These are phyloP conservation scores for Annulohypoxylon moriforme DNA, from an alignment of 495 filamentous ascomycete genomes.

Conservation along the genomic window DNA sequence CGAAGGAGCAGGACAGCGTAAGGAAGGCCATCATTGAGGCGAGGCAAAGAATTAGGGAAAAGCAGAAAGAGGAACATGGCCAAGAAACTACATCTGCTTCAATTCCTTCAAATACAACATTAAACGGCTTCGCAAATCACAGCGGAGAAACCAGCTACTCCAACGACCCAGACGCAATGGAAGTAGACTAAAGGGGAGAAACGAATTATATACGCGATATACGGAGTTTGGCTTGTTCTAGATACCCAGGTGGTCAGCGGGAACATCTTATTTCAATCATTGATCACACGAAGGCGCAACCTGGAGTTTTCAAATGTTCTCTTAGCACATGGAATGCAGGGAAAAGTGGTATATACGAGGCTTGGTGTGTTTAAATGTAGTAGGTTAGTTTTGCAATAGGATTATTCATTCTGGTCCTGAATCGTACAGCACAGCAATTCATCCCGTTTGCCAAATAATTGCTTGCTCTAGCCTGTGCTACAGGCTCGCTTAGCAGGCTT, in stretches of 20 bases:
- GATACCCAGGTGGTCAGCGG: constrained; percentile 40
- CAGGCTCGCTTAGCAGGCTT: neutral
- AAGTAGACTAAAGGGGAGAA: constrained; percentile 65
- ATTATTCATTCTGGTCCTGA: constrained; percentile 26
- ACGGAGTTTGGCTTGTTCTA: constrained; percentile 38
- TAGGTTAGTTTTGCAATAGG: constrained; percentile 28
- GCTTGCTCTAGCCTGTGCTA: constrained; percentile 4
- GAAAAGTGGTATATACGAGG: neutral
- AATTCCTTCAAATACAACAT: neutral
- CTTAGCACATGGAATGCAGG: constrained; percentile 35
- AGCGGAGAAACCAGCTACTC: constrained; percentile 2
- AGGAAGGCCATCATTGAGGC: constrained; percentile 88
- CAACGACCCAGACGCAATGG: constrained; percentile 76
- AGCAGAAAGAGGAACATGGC: constrained; percentile 44
- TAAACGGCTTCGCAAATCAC: constrained; percentile 23
- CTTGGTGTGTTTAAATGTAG: neutral
- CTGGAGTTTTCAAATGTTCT: constrained; percentile 33
- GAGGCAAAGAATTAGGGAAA: constrained; percentile 71
- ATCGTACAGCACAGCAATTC: constrained; percentile 13
- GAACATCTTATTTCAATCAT: constrained; percentile 9
- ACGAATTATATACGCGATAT: constrained; percentile 14
- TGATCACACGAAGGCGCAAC: constrained; percentile 23
- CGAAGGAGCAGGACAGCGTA: constrained; percentile 82
- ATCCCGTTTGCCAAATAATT: constrained; percentile 7
- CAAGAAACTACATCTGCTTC: neutral